Evolutionary conservation across 148 eudicot species (phyloP).

Genomic region (Linanthus parryae): DNA sequence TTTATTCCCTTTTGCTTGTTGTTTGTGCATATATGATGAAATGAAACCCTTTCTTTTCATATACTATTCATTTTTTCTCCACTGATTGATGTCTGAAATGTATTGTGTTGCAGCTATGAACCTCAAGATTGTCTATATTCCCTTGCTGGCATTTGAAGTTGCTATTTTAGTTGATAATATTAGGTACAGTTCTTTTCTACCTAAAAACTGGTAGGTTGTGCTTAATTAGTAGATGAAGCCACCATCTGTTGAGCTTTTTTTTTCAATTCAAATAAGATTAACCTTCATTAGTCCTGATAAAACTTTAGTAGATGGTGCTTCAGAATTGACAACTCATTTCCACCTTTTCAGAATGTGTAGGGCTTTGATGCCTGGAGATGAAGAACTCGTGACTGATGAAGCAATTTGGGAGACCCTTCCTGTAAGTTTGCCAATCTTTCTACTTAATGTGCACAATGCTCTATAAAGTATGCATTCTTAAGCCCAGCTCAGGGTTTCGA

Average conservation of each 20-base stretch:
- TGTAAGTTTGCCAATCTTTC: conserved; percentile 17
- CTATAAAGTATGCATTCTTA: too few species aligned
- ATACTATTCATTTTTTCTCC: neutral
- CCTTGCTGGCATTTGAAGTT: conserved; percentile 34
- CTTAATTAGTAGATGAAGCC: too few species aligned
- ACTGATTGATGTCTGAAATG: conserved; percentile 8
- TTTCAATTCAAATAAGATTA: neutral
- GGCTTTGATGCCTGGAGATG: conserved; percentile 42
- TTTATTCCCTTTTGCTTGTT: too few species aligned
- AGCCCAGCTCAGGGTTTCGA: too few species aligned
- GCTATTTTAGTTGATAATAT: conserved; percentile 34
- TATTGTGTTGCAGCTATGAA: conserved; percentile 25
- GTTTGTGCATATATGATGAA: too few species aligned
- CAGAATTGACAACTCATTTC: neutral
- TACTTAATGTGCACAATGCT: neutral
- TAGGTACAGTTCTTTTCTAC: conserved; percentile 18
- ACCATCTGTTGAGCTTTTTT: neutral
- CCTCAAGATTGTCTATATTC: conserved; percentile 39
- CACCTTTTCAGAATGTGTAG: conserved; percentile 32
- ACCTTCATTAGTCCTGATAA: neutral
- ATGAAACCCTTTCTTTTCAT: too few species aligned
- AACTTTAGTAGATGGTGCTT: neutral
- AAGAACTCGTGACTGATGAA: conserved; percentile 30
- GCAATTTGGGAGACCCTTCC: conserved; percentile 46
- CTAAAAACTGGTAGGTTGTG: too few species aligned